Evolutionary conservation across 1,284 basidiomycete species (phyloP).

Genomic region (Cutaneotrichosporon mucoides): DNA sequence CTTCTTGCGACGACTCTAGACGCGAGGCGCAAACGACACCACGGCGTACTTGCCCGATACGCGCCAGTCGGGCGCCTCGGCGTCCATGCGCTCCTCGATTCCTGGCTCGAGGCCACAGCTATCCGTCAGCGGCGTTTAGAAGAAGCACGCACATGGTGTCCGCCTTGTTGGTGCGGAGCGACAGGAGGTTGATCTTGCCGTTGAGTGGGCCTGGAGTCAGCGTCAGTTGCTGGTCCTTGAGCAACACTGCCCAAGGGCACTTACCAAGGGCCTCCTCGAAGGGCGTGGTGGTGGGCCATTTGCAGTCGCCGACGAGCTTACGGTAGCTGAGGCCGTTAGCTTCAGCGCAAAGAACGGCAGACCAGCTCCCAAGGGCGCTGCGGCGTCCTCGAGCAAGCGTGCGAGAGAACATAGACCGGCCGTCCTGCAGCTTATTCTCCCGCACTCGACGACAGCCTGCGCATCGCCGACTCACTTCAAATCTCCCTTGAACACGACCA

Average conservation of each 20-base stretch:
- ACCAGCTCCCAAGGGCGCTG: no score
- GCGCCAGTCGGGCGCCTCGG: constrained; percentile 38
- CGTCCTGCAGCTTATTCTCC: no score
- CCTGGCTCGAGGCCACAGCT: constrained; percentile 44
- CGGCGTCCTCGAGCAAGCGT: no score
- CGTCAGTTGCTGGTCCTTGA: no score
- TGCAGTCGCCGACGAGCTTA: constrained; percentile 81
- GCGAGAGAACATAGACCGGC: no score
- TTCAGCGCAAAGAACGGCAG: constrained; percentile 1
- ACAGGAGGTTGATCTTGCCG: constrained; percentile 74
- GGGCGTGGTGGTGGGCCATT: constrained; percentile 78
- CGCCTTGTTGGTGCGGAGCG: constrained; percentile 90
- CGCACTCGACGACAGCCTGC: no score
- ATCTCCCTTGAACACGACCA: constrained; percentile 97
- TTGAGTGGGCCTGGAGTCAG: constrained; percentile 57
- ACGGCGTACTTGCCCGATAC: constrained; percentile 48
- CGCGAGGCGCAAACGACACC: constrained; percentile 30
- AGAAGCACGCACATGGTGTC: constrained; percentile 63
- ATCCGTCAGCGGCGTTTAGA: background rate
- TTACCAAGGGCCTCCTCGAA: constrained; percentile 74
- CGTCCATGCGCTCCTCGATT: constrained; percentile 34
- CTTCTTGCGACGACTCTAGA: no score
- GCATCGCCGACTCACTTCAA: constrained; percentile 61
- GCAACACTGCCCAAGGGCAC: background rate
- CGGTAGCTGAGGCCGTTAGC: constrained; percentile 54